These are phyloP conservation scores for Circinella minor DNA, from an alignment of 371 early-diverging fungal species.

Conservation along the genomic window DNA sequence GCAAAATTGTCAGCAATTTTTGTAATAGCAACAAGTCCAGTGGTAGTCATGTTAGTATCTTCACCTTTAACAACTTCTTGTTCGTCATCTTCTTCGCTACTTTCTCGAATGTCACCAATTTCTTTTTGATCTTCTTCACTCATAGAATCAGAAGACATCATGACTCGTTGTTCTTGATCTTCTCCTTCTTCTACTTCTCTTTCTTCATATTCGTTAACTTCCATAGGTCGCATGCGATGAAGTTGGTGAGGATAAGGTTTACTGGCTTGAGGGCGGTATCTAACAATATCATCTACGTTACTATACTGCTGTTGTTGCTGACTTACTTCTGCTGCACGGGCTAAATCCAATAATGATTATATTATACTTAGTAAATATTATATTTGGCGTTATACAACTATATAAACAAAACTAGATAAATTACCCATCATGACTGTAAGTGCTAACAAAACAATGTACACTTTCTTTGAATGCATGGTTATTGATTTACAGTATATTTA, in stretches of 20 bases:
- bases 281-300: background rate
- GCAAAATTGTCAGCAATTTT: background rate
- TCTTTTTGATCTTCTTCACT: background rate
- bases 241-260: background rate
- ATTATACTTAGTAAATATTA: background rate
- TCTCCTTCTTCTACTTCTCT: conserved; percentile 21
- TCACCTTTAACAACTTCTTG: conserved; percentile 8
- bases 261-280: background rate
- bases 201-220: conserved; percentile 26
- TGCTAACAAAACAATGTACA: conserved; percentile 17
- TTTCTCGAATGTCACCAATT: conserved; percentile 14
- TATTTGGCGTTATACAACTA: no score
- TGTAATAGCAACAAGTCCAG: background rate
- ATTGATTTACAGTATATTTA: background rate
- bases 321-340: conserved; percentile 15
- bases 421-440: conserved; percentile 21
- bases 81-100: background rate
- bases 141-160: conserved; percentile 4
- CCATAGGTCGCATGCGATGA: background rate
- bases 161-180: background rate
- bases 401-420: background rate
- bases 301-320: conserved; percentile 9
- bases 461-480: conserved; percentile 18
- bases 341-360: background rate
- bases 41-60: background rate